phyloP scores from a whole-genome alignment of 2,329 filamentous ascomycete genomes.

The Xylaria sp. region DNA sequence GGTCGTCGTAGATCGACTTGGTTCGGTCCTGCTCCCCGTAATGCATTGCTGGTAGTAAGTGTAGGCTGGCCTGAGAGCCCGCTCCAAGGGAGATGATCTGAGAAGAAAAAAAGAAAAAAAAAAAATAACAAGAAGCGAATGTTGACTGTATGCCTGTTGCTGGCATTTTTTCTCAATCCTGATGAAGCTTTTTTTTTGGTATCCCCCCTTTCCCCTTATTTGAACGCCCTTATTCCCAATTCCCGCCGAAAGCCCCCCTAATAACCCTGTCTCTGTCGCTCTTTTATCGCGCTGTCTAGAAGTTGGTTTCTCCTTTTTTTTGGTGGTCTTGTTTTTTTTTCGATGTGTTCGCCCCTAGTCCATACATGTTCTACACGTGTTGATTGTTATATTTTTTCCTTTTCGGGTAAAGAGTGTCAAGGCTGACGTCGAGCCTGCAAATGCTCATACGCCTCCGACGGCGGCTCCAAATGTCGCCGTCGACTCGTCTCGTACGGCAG shows the following conservation, averaged over 20 bases:
- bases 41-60: not conserved
- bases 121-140: not conserved
- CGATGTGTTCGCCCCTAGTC: too few species aligned
- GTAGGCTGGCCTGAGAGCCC: not conserved
- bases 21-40: not conserved
- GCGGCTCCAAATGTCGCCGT: conserved; percentile 18
- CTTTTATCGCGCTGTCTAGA: conserved; percentile 13
- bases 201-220: not conserved
- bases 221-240: conserved; percentile 9
- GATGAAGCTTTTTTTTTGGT: not conserved
- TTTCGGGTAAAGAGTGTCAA: conserved; percentile 2
- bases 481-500: conserved; percentile 19
- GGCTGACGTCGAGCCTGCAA: conserved; percentile 14
- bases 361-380: not conserved
- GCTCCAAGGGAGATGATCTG: not conserved
- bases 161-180: not conserved
- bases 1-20: too few species aligned
- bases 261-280: not conserved
- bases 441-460: conserved; percentile 21
- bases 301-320: not conserved
- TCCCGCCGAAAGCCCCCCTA: not conserved
- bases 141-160: not conserved
- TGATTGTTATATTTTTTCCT: conserved; percentile 3
- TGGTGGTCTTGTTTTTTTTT: too few species aligned
- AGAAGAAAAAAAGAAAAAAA: not conserved